These are phyloP conservation scores for Fragilaria crotonensis DNA, from an alignment of 108 stramenopile species.

Conservation along the genomic window DNA sequence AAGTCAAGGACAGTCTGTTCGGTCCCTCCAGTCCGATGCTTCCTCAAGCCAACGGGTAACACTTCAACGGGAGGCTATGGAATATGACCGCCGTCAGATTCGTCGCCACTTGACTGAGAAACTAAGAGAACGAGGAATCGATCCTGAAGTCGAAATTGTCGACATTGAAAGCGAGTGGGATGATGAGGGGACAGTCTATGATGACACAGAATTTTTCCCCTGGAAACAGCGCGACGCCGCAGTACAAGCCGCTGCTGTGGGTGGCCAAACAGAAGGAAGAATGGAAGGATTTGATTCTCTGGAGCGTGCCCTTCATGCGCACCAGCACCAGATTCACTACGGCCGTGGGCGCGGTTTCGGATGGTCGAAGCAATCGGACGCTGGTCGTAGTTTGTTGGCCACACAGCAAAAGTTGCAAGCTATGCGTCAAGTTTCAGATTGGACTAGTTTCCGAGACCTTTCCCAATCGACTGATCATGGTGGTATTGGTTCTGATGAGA, in stretches of 20 bases:
- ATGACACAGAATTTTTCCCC: conserved; percentile 7
- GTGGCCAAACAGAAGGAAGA: neutral
- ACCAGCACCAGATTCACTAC: conserved; percentile 3
- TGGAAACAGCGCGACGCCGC: conserved; percentile 11
- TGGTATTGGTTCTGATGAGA: neutral
- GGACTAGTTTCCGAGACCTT: neutral
- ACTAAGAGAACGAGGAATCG: neutral
- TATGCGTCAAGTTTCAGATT: neutral
- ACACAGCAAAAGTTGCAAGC: neutral
- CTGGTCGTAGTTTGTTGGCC: neutral
- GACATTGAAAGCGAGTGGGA: neutral
- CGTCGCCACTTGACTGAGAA: conserved; percentile 1
- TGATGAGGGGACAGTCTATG: conserved; percentile 1
- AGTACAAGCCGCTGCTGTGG: neutral
- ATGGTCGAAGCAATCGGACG: conserved; percentile 3
- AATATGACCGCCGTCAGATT: conserved; percentile 10
- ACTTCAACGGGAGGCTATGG: conserved; percentile 1
- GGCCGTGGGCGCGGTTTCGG: neutral
- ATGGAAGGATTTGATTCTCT: conserved; percentile 9
- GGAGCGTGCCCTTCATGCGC: conserved; percentile 4
- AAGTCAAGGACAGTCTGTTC: too few species aligned
- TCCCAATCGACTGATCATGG: neutral
- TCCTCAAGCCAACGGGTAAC: neutral
- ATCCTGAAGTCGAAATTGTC: neutral
- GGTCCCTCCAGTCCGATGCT: neutral